Base-by-base conservation (phyloP, 345 rosid genomes). In the Moringa oleifera region DNA sequence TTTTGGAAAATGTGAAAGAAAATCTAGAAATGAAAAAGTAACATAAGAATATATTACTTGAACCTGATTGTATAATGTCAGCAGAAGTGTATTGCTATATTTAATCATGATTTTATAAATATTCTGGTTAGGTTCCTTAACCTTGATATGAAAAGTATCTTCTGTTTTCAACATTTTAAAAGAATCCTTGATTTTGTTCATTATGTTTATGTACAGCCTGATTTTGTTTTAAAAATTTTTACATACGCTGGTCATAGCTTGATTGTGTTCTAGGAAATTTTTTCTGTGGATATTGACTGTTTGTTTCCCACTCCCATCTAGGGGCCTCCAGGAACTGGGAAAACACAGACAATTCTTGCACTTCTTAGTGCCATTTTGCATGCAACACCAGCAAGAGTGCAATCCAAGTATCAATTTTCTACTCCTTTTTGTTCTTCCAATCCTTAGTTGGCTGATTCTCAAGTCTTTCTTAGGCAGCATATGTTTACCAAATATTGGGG, bases 271-370 rank as follows among this genome's bases (percentile, higher is more conserved):
- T 41, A 41, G 47, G 47, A 4, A 4, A 5, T 41, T 41, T 41
- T 1, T 41, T 24, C 18, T 58, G 19, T 63, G 28, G 53, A 70
- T 31, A 46, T 22, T 73, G 58, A 69, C 65, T 37, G 22, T 61
- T 20, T 59, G 56, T 18, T 23, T 71, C 47, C 12, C 37, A 4
- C 37, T 31, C 24, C 74, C 70, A 60, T 77, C 51, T 71, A 93
- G 99, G 99, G 99, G 13, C 99, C 99, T 37, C 99, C 99, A 60
- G 99, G 99, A 71, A 94, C 97, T 9, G 99, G 99, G 64, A 94
- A 94, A 75, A 94, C 97, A 55, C 96, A 94, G 81, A 90, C 99
- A 33, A 90, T 94, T 74, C 92, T 94, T 69, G 89, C 95, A 20
- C 84, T 94, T 64, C 85, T 94, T 33, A 89, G 99, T 81, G 97